Evolutionary conservation across 108 stramenopile genomes (phyloP), one percentile per base, ranked within the genome.

Genomic region (Fragilaria crotonensis): DNA sequence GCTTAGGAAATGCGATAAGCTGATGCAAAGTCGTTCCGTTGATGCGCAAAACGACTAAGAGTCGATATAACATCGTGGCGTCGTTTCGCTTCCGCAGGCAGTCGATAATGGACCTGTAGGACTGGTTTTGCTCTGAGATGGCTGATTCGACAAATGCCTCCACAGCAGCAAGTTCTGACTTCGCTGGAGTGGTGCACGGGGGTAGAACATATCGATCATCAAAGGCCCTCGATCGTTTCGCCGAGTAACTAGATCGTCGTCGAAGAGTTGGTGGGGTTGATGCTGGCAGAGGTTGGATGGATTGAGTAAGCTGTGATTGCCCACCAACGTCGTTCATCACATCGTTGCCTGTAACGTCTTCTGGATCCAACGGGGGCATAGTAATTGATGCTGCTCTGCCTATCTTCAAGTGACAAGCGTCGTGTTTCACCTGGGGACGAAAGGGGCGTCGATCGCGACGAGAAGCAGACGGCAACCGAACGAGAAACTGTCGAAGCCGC

Each of bases 61-160:
- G 65, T 26, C 64, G 63, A 30, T 53, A 52, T 7, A 79, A 29
- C 63, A 72, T 65, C 21, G 52, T 20, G 1, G 64, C 64, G 52
- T 79, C 82, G n/a, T 54, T 57, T 27, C 58, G 70, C 53, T 57
- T 52, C 46, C 67, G 62, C 5, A 83, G 44, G 14, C 66, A 54
- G 22, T 76, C 71, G n/a, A 76, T 33, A 19, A 83, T 67, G 18
- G 70, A 72, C 25, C 36, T 22, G 49, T 79, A 79, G 4, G 9
- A 25, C 25, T 49, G 57, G 2, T 60, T 30, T 36, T 74, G 54
- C 45, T 66, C 55, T 36, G 68, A 72, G 25, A 81, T 58, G 3
- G 77, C 75, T 36, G 68, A 64, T 25, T 44, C 59, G 0, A 83
- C 81, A 59, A 83, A 83, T 1, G 31, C 67, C 50, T 83, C 75